Evolutionary conservation across 2,329 filamentous ascomycete species (phyloP).

Genomic region (Paracorniculantispora psalliotae): DNA sequence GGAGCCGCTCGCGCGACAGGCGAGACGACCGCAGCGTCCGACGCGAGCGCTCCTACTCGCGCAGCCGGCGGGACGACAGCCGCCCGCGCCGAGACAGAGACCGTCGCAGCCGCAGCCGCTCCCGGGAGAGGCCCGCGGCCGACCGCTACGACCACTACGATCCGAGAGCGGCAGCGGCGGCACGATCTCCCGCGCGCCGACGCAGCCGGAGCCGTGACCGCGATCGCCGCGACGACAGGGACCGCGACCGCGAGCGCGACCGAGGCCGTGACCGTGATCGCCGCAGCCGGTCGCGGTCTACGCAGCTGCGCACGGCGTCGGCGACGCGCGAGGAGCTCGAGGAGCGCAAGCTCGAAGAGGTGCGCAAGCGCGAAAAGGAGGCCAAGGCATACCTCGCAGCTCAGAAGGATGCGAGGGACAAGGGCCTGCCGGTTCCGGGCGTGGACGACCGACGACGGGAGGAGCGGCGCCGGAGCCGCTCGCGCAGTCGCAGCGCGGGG

Average conservation of each 20-base stretch:
- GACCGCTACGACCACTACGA: slow-evolving; percentile 28
- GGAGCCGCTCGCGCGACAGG: slow-evolving; percentile 30
- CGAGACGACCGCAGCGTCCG: slow-evolving; percentile 21
- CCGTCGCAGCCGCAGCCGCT: slow-evolving; percentile 23
- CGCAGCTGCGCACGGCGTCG: slow-evolving; percentile 31
- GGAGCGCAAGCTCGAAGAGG: slow-evolving; percentile 28
- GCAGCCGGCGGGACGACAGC: slow-evolving; percentile 28
- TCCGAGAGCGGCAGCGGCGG: slow-evolving; percentile 24
- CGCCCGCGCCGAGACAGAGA: slow-evolving; percentile 28
- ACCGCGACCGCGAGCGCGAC: slow-evolving; percentile 17
- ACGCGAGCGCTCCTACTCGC: slow-evolving; percentile 26
- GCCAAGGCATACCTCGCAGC: slow-evolving; percentile 60
- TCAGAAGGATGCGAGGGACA: slow-evolving; percentile 55
- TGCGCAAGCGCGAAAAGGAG: slow-evolving; percentile 25
- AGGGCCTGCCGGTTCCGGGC: slow-evolving; percentile 54
- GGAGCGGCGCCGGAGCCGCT: slow-evolving; percentile 32
- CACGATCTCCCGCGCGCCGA: slow-evolving; percentile 18
- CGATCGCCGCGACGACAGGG: slow-evolving; percentile 13
- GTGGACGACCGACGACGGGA: slow-evolving; percentile 47
- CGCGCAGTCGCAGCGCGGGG: slow-evolving; percentile 27
- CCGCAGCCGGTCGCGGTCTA: slow-evolving; percentile 40
- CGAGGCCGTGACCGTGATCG: slow-evolving; percentile 28
- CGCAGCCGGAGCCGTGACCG: slow-evolving; percentile 25
- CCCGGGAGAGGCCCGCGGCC: slow-evolving; percentile 19
- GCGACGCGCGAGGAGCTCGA: slow-evolving; percentile 38